Percentiles rank a stretch among this genome's conserved stretches.
Evolutionary conservation across 1,284 basidiomycete species (phyloP).

Genomic region (Ganoderma multipileum): DNA sequence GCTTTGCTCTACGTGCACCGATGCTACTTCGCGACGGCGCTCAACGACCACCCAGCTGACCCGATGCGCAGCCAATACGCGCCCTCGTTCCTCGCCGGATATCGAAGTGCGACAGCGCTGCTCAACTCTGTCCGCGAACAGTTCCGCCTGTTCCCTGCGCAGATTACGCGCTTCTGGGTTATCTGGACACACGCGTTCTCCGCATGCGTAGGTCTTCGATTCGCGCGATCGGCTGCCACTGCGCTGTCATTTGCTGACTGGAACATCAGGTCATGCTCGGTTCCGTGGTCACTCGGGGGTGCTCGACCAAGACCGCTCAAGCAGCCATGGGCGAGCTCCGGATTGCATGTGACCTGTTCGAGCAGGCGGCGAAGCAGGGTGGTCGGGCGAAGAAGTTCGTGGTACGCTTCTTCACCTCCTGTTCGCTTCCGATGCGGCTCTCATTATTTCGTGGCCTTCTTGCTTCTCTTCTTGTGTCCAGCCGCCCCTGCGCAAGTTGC

Average conservation of each 20-base stretch:
- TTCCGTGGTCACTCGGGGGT: slow-evolving; percentile 71
- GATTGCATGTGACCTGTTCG: slow-evolving; percentile 65
- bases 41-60: slow-evolving; percentile 63
- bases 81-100: slow-evolving; percentile 72
- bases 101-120: slow-evolving; percentile 70
- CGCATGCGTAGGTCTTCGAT: slow-evolving; percentile 55
- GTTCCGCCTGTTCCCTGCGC: slow-evolving; percentile 49
- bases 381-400: slow-evolving; percentile 72
- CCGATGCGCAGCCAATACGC: slow-evolving; percentile 65
- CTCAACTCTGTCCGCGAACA: slow-evolving; percentile 54
- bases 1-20: slow-evolving; percentile 73
- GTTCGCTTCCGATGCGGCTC: slow-evolving; percentile 6
- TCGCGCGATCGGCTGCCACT: not conserved
- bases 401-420: slow-evolving; percentile 45
- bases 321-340: slow-evolving; percentile 69
- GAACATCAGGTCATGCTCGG: slow-evolving; percentile 67
- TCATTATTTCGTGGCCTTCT: not conserved
- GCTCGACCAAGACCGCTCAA: slow-evolving; percentile 67
- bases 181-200: slow-evolving; percentile 70
- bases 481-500: slow-evolving; percentile 68
- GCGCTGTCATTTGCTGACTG: not conserved
- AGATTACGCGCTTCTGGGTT: slow-evolving; percentile 55
- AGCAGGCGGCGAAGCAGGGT: slow-evolving; percentile 61
- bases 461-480: slow-evolving; percentile 29
- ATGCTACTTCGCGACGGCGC: slow-evolving; percentile 67